A percentile compares a stretch with the other conserved stretches of the same genome.
Evolutionary conservation across 129 eudicot genomes (phyloP).

Genomic region (Helianthus tuberosus): DNA sequence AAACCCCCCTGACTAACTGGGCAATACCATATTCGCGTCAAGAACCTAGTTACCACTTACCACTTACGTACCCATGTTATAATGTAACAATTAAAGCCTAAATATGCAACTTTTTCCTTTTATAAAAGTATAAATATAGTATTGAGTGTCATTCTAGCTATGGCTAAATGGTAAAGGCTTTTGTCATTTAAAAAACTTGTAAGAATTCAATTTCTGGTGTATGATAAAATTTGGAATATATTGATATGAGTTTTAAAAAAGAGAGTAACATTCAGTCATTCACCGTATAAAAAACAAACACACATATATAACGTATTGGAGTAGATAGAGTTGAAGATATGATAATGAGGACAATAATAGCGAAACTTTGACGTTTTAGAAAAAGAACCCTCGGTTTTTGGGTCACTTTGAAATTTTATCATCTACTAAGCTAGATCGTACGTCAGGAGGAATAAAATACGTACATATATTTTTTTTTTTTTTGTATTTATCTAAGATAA

Average conservation of each 20-base stretch:
- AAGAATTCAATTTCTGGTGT: no score
- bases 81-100: constrained; percentile 9
- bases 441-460: constrained; percentile 30
- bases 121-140: no score
- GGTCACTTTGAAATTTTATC: constrained; percentile 34
- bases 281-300: no score
- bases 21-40: no score
- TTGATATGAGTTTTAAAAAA: no score
- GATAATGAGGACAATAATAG: constrained; percentile 30
- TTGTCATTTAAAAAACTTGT: no score
- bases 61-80: no score
- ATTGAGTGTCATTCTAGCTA: no score
- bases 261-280: no score
- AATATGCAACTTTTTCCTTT: constrained; percentile 2
- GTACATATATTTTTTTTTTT: constrained; percentile 19
- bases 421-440: constrained; percentile 34
- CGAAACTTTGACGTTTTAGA: constrained; percentile 38
- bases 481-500: not conserved
- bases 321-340: constrained; percentile 10
- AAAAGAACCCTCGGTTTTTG: constrained; percentile 42
- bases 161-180: no score
- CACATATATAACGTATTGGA: not conserved
- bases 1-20: no score
- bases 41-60: constrained; percentile 17
- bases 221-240: no score